phyloP scores from a whole-genome alignment of 2,329 filamentous ascomycete species.

The Talaromyces funiculosus region DNA sequence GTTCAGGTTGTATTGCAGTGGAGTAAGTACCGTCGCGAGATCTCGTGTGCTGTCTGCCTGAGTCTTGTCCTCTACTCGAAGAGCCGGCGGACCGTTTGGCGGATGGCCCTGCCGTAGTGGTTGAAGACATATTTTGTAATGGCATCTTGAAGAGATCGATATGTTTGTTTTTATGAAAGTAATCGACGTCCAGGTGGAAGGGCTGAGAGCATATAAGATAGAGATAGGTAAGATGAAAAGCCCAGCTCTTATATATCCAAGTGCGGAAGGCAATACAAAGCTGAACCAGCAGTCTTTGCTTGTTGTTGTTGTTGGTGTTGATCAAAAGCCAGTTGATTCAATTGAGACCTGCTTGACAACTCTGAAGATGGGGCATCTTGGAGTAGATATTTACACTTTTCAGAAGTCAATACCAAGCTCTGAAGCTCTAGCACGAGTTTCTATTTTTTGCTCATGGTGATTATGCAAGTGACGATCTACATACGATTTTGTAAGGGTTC shows the following conservation, averaged over 20 bases:
- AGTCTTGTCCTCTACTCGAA: background rate
- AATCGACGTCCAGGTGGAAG: background rate
- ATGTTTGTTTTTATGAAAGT: background rate
- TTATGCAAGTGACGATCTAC: background rate
- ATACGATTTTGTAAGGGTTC: background rate
- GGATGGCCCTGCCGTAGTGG: background rate
- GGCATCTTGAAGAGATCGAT: background rate
- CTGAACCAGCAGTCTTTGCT: constrained; percentile 39
- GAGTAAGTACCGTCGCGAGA: background rate
- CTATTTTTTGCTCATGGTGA: background rate
- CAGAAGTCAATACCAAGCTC: background rate
- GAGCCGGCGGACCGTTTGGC: background rate
- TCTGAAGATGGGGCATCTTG: background rate
- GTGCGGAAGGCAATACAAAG: constrained; percentile 31
- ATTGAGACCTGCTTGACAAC: constrained; percentile 15
- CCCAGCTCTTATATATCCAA: constrained; percentile 14
- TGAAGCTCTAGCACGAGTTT: background rate
- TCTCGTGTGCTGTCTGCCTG: too few species aligned
- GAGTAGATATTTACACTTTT: background rate
- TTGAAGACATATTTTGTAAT: background rate
- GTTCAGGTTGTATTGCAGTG: background rate
- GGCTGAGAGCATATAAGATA: background rate
- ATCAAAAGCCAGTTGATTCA: constrained; percentile 19
- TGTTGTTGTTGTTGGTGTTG: constrained; percentile 20
- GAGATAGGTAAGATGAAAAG: background rate